These are phyloP conservation scores for Fraxinus pennsylvanica DNA, from an alignment of 257 asterid genomes.

Conservation along the genomic window DNA sequence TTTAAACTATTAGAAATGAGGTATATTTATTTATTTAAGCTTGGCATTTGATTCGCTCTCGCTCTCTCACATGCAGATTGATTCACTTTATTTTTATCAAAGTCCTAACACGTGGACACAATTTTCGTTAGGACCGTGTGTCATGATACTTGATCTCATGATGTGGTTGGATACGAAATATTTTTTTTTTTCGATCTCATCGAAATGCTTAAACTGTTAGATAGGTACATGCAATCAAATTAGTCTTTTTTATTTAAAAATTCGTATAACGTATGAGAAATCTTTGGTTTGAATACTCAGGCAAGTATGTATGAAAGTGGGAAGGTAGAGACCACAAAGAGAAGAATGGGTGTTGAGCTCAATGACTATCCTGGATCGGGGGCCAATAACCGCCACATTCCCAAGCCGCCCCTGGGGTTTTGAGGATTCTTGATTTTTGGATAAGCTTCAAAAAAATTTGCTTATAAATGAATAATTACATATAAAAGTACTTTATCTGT, in stretches of 20 bases:
- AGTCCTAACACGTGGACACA: not conserved
- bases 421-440: not conserved
- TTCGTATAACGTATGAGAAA: not conserved
- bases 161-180: too few species aligned
- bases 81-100: too few species aligned
- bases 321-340: slow-evolving; percentile 1
- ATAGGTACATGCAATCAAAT: too few species aligned
- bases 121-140: too few species aligned
- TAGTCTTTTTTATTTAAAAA: too few species aligned
- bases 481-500: not conserved
- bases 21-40: too few species aligned
- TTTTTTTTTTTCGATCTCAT: too few species aligned
- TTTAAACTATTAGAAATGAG: too few species aligned
- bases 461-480: slow-evolving; percentile 29
- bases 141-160: not conserved
- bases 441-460: not conserved
- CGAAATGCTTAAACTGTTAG: not conserved
- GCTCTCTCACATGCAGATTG: too few species aligned
- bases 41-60: too few species aligned
- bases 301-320: slow-evolving; percentile 31
- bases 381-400: slow-evolving; percentile 71
- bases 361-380: slow-evolving; percentile 76
- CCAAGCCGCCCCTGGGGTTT: slow-evolving; percentile 40
- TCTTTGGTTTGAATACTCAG: not conserved
- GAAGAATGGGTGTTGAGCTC: slow-evolving; percentile 47